Conservation (phyloP, 139 green algal species). For the Coelastrella sp. region DNA sequence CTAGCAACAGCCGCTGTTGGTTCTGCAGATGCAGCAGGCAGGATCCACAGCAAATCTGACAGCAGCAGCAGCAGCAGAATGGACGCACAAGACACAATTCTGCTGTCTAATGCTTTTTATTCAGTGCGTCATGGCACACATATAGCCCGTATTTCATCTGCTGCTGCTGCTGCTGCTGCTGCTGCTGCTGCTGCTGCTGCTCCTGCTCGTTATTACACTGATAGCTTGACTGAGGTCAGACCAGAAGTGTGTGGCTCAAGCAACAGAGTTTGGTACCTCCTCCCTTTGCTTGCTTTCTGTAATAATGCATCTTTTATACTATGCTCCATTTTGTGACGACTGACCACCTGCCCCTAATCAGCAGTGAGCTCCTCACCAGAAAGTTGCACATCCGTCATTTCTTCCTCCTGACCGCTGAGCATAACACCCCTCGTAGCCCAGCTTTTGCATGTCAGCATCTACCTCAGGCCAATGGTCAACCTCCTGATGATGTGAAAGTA, state of each 20-base stretch:
- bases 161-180: background rate
- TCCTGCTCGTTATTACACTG: background rate
- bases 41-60: background rate
- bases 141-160: no score
- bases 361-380: conserved; percentile 61
- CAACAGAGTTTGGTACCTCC: no score
- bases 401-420: conserved; percentile 58
- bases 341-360: no score
- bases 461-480: conserved; percentile 59
- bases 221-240: background rate
- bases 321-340: no score
- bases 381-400: conserved; percentile 62
- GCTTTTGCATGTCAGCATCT: conserved; percentile 13
- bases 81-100: no score
- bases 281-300: no score
- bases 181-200: background rate
- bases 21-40: background rate
- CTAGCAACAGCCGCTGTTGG: no score
- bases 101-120: no score
- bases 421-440: conserved; percentile 52
- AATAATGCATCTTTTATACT: no score
- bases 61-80: conserved; percentile 9
- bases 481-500: conserved; percentile 59
- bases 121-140: no score
- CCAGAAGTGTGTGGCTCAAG: no score